Evolutionary conservation across 2,329 filamentous ascomycete genomes (phyloP).

Genomic region (Proliferodiscus dingleyae): DNA sequence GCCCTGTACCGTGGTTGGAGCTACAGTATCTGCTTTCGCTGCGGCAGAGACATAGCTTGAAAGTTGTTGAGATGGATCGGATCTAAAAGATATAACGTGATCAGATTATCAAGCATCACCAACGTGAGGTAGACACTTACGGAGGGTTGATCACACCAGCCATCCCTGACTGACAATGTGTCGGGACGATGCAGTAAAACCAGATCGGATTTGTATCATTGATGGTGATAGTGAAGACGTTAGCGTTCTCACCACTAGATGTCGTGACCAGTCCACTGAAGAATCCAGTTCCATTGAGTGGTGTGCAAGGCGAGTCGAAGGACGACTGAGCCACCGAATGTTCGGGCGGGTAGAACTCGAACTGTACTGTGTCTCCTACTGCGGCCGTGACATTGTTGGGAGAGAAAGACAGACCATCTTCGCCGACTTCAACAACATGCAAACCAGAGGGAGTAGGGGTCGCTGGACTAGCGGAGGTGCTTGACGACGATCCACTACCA

Average conservation of each 20-base stretch:
- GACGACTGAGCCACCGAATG: conserved; percentile 43
- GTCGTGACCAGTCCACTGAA: conserved; percentile 21
- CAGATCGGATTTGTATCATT: conserved; percentile 38
- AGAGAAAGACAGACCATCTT: conserved; percentile 40
- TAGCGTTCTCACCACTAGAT: conserved; percentile 15
- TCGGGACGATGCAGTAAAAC: conserved; percentile 38
- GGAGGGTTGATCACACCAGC: conserved; percentile 39
- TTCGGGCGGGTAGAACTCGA: conserved; percentile 48
- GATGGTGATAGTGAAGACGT: conserved; percentile 39
- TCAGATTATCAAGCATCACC: not conserved
- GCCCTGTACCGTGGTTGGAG: conserved; percentile 16
- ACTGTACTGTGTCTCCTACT: conserved; percentile 48
- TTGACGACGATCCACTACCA: conserved; percentile 11
- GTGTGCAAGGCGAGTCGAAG: conserved; percentile 32
- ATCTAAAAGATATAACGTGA: not conserved
- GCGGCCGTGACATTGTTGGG: conserved; percentile 46
- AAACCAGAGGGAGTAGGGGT: conserved; percentile 20
- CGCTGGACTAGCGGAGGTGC: conserved; percentile 8
- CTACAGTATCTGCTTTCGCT: conserved; percentile 3
- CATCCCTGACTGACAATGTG: conserved; percentile 41
- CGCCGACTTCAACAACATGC: conserved; percentile 32
- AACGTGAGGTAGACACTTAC: conserved; percentile 23
- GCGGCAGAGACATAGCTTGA: conserved; percentile 14
- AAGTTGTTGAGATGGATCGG: conserved; percentile 14
- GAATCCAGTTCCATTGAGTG: conserved; percentile 25